phyloP scores from a whole-genome alignment of 2,329 filamentous ascomycete species.

The Aspergillus pseudotamarii region DNA sequence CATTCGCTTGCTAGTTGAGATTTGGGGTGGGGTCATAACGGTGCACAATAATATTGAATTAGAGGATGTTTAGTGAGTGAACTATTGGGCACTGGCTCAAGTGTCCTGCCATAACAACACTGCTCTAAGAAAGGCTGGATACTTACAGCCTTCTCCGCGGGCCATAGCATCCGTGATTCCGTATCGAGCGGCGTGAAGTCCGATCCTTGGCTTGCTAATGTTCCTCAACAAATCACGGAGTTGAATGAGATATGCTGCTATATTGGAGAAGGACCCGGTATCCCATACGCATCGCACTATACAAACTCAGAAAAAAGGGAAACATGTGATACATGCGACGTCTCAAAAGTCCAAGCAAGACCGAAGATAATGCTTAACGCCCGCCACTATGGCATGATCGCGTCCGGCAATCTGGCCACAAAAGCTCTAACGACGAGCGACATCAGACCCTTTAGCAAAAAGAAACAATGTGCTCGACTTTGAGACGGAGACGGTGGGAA shows the following conservation, averaged over 20 bases:
- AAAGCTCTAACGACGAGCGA: neutral
- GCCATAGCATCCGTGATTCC: neutral
- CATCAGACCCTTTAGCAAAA: neutral
- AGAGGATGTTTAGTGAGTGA: neutral
- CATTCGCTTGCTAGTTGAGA: conserved; percentile 28
- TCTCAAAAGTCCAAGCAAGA: neutral
- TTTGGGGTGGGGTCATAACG: conserved; percentile 26
- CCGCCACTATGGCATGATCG: neutral
- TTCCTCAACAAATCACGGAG: neutral
- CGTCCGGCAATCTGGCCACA: neutral
- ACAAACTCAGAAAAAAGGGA: neutral
- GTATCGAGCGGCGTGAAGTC: neutral
- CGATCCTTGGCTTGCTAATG: neutral
- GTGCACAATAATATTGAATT: conserved; percentile 9
- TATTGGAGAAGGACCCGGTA: neutral
- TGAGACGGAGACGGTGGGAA: neutral
- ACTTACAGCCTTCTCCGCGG: neutral
- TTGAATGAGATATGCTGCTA: neutral
- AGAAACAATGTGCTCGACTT: neutral
- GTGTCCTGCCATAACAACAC: neutral
- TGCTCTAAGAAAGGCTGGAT: neutral
- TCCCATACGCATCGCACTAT: neutral
- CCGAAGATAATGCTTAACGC: neutral
- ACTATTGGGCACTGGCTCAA: neutral
- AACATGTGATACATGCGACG: neutral